A percentile compares a stretch with the other conserved stretches of the same genome.
phyloP scores from a whole-genome alignment of 306 rosid genomes.

The Cicer cuneatum region DNA sequence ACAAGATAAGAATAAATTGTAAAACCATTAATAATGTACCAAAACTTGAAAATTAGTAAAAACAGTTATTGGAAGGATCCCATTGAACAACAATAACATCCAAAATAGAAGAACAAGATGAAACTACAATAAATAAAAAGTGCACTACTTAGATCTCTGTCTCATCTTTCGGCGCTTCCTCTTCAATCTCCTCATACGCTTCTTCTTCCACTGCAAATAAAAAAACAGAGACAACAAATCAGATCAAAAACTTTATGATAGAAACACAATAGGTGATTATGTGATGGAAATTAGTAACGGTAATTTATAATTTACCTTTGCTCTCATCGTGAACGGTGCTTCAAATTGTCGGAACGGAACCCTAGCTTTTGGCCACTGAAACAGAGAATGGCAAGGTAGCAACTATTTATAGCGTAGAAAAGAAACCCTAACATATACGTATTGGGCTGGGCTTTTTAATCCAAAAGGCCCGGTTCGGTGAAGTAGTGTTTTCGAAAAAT shows the following conservation, averaged over 20 bases:
- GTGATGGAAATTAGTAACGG: not conserved
- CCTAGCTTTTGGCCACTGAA: constrained; percentile 33
- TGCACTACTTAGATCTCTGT: constrained; percentile 82
- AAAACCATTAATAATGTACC: constrained; percentile 22
- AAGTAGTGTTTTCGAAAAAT: too few relatives aligned
- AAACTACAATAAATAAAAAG: not conserved
- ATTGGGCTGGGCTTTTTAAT: constrained; percentile 31
- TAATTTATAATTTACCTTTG: constrained; percentile 50
- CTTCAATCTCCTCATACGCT: constrained; percentile 90
- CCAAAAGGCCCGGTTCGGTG: not conserved
- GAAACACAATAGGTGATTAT: not conserved
- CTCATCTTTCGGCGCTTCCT: constrained; percentile 96
- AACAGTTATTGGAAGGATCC: not conserved
- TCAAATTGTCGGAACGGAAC: constrained; percentile 6
- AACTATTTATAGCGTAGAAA: constrained; percentile 30
- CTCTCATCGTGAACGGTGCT: constrained; percentile 60
- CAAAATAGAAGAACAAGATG: not conserved
- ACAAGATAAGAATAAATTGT: not conserved
- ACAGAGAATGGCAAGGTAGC: not conserved
- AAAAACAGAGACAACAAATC: not conserved
- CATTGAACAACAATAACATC: constrained; percentile 23
- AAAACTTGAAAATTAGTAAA: constrained; percentile 21
- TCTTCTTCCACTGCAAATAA: constrained; percentile 78
- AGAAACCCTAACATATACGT: constrained; percentile 42
- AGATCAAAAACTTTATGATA: not conserved